Percentiles rank a stretch among this genome's conserved stretches.
phyloP scores from a whole-genome alignment of 169 alveolate species.

The Perkinsus olseni region DNA sequence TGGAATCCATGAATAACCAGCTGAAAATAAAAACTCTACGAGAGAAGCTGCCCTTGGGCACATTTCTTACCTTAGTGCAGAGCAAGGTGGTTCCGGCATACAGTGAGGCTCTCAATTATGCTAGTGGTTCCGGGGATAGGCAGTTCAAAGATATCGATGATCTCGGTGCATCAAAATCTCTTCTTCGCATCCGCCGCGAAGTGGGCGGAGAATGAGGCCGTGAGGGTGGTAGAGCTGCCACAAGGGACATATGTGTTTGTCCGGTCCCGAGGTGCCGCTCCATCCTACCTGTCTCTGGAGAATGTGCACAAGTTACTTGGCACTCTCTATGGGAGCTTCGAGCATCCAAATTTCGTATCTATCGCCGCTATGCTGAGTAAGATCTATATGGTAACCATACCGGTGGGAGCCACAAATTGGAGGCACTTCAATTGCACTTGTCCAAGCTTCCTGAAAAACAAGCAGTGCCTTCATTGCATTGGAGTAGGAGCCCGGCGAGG shows the following conservation, averaged over 20 bases:
- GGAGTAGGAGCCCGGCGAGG: background rate
- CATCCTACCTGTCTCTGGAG: background rate
- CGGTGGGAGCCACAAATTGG: background rate
- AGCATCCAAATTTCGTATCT: background rate
- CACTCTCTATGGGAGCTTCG: background rate
- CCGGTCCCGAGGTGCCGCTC: background rate
- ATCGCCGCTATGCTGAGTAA: background rate
- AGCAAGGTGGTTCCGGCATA: background rate
- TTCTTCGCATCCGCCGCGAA: background rate
- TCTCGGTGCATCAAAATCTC: background rate
- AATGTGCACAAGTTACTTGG: background rate
- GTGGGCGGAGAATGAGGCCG: background rate
- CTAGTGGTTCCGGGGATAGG: background rate
- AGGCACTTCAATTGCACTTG: background rate
- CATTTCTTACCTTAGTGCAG: background rate
- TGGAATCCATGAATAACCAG: background rate
- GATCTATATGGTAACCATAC: background rate
- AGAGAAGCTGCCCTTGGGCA: background rate
- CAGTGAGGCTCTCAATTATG: background rate
- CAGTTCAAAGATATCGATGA: background rate
- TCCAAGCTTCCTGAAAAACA: background rate
- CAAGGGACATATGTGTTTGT: background rate
- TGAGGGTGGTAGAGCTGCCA: background rate
- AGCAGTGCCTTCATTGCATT: background rate
- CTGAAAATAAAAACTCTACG: background rate